Base-by-base conservation (phyloP, 2,329 filamentous ascomycete genomes). In the Teratosphaeria viscida region DNA sequence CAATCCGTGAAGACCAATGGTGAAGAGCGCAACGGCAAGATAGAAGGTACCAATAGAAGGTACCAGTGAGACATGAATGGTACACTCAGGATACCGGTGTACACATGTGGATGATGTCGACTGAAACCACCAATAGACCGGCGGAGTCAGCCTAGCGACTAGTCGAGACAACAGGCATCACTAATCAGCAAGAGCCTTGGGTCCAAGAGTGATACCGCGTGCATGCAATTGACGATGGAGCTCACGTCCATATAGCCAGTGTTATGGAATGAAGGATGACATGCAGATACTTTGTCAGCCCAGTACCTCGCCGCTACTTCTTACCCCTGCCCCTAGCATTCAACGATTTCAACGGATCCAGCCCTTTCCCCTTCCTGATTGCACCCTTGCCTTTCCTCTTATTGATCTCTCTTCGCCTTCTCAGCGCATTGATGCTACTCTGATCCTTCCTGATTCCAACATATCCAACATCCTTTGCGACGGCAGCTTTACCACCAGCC, bases 341-440 rank as follows among this genome's bases (percentile, higher is more conserved):
- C 74, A 96, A 94, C 8, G 88, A 92, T 79, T 92, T 95, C 70
- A 96, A 77, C 6, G 92, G 92, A 78, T 97, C 90, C 57, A 83
- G 77, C 74, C 87, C 92, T 68, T 85, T 83, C n/a, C 53, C 78
- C 49, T 77, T 80, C 63, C 77, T 71, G 63, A 81, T 78, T 66
- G 79, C 80, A 61, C 81, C 78, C 71, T 84, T 77, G 1, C 72
- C 71, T 63, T 75, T 77, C 16, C 72, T 72, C 64, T 72, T 72
- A 59, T 76, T 77, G 23, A 74, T 70, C 64, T 72, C 76, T 72
- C 69, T 69, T 52, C 69, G 72, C 61, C 69, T 74, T 57, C 79
- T 75, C 63, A 81, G 80, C 56, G 76, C 74, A 67, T 81, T 83
- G 66, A 76, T 77, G 16, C 14, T 56, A 5, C 43, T n/a, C 61